Evolutionary conservation across 805 yeast species (phyloP), one percentile per base, ranked within the genome.

Genomic region (Spathaspora girioi): DNA sequence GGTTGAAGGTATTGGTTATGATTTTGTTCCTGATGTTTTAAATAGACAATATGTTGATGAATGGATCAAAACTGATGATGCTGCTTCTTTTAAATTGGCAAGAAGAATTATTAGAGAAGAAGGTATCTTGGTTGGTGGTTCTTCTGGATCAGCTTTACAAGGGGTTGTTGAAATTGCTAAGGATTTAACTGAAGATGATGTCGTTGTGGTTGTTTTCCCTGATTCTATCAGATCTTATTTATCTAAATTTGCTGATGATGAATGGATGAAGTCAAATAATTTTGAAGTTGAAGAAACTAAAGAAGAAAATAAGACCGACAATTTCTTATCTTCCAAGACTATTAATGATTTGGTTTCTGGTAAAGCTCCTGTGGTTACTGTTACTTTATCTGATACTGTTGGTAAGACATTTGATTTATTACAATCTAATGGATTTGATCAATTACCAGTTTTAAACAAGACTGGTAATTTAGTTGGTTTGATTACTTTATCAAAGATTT

Each of bases 1-100:
- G 63, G 96, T 89, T 46, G 96, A 89, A 72, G 96, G 96, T 69
- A 89, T 89, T 58, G 96, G 96, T 58, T 89, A 89, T 68, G 96
- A 89, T 71, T 89, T 89, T 65, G 75, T 89, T 55, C 96, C 96
- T 47, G 87, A 87, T 49, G 96, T 87, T 18, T 78, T 89, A 66
- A 75, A 84, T 62, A 80, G 94, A 69, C 60, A 67, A 14, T 67
- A 70, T 48, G 85, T 89, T 23, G 94, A 89, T 67, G 71, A 76
- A 55, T 89, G 96, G 96, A 80, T 85, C 76, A 89, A 89, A 76
- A 88, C 96, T 43, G 91, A 87, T 58, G 96, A 89, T 66, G 79
- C 83, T 53, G 91, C 86, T 56, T 81, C 93, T 40, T 89, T 89
- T 75, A 76, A 81, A 51, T 81, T 86, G 60, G 93, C 96, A 38